These are phyloP conservation scores for Solanum lycopersicoides DNA, from an alignment of 257 asterid species.

Conservation along the genomic window DNA sequence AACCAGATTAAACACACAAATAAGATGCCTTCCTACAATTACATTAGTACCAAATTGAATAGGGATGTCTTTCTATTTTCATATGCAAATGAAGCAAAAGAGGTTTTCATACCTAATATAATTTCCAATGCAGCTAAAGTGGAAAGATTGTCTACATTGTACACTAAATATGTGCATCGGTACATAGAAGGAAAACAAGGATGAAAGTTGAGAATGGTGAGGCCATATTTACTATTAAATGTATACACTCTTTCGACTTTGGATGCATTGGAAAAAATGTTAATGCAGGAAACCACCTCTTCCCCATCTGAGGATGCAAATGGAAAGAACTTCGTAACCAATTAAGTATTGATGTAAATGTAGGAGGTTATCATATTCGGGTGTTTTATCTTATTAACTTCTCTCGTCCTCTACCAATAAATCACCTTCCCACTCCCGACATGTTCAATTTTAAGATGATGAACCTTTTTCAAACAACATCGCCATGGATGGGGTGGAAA, in stretches of 20 bases:
- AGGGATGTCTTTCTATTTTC: background rate
- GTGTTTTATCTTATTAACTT: too few species aligned
- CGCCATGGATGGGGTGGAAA: too few species aligned
- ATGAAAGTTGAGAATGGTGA: background rate
- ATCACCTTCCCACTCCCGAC: too few species aligned
- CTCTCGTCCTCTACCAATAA: too few species aligned
- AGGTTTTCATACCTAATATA: background rate
- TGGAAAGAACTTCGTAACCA: too few species aligned
- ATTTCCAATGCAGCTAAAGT: too few species aligned
- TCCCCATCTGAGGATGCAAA: background rate
- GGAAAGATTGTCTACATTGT: background rate
- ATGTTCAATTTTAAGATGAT: too few species aligned
- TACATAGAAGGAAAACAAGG: background rate
- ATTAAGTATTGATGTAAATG: too few species aligned
- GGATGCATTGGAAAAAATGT: background rate
- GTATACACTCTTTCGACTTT: background rate
- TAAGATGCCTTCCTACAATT: background rate
- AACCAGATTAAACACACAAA: background rate
- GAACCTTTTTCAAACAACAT: too few species aligned
- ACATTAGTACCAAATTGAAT: background rate
- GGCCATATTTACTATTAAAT: background rate
- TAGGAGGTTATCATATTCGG: background rate
- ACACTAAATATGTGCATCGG: background rate
- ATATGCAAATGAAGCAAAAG: background rate
- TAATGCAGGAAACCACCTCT: background rate